Evolutionary conservation across 257 asterid species (phyloP).

Genomic region (Ocimum tenuiflorum): DNA sequence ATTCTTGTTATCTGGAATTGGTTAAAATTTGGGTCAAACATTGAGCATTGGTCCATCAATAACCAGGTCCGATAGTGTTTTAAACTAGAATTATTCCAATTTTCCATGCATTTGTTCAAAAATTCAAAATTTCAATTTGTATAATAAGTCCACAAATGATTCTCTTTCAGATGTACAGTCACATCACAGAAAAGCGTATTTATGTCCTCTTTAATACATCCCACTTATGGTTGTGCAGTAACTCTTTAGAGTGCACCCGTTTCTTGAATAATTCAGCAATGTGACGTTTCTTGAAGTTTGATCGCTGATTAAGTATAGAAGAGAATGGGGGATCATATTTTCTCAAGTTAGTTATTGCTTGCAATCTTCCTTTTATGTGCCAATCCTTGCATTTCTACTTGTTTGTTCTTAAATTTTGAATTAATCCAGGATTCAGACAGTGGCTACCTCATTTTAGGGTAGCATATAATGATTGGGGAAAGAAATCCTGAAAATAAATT

Average conservation of each 20-base stretch:
- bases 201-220: not conserved
- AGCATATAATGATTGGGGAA: conserved; percentile 67
- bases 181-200: not conserved
- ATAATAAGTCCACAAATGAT: not conserved
- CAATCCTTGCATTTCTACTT: conserved; percentile 18
- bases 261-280: conserved; percentile 8
- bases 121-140: conserved; percentile 4
- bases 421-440: conserved; percentile 37
- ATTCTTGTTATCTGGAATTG: too few relatives aligned
- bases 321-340: not conserved
- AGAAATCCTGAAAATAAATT: conserved; percentile 39
- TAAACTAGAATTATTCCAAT: too few relatives aligned
- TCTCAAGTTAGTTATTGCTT: conserved; percentile 13
- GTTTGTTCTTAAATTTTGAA: conserved; percentile 22
- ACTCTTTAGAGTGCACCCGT: not conserved
- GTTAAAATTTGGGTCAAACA: too few relatives aligned
- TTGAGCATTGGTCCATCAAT: too few relatives aligned
- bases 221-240: conserved; percentile 3
- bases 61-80: too few relatives aligned
- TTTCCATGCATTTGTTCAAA: not conserved
- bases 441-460: conserved; percentile 36
- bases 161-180: not conserved
- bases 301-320: not conserved
- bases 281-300: conserved; percentile 7
- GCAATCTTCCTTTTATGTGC: conserved; percentile 15